Conservation (phyloP, 164 flowering plant species). For the Protea cynaroides region DNA sequence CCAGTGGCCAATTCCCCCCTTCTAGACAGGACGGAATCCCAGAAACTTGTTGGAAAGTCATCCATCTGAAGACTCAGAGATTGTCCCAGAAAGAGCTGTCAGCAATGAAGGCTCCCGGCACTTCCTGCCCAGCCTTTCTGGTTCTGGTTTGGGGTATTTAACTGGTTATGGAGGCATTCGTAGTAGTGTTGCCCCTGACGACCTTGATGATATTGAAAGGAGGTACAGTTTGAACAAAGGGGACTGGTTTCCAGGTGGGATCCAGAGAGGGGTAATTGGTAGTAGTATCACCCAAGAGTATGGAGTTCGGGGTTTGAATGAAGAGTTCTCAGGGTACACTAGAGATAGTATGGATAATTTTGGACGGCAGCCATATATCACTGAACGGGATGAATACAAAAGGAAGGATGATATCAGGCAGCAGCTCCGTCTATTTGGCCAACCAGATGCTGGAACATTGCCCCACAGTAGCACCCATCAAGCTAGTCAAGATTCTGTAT, state of each 20-base stretch:
- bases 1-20: constrained; percentile 10
- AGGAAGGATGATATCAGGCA: constrained; percentile 13
- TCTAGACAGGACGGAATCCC: not conserved
- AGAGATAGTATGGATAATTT: constrained; percentile 11
- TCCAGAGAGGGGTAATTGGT: constrained; percentile 6
- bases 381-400: constrained; percentile 6
- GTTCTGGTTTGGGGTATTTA: constrained; percentile 9
- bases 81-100: constrained; percentile 3
- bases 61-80: constrained; percentile 10
- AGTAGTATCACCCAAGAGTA: constrained; percentile 10
- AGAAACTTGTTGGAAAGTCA: constrained; percentile 10
- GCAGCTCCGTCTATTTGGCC: constrained; percentile 31
- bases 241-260: constrained; percentile 9
- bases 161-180: constrained; percentile 13
- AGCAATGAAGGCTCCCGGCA: constrained; percentile 9
- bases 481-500: constrained; percentile 18
- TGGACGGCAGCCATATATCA: constrained; percentile 10
- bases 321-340: constrained; percentile 7
- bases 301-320: constrained; percentile 9
- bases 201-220: constrained; percentile 18
- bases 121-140: constrained; percentile 9
- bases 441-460: constrained; percentile 12
- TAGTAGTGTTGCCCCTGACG: constrained; percentile 11
- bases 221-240: constrained; percentile 15
- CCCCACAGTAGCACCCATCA: constrained; percentile 15